A percentile compares a stretch with the other conserved stretches of the same genome.
These are phyloP conservation scores for Sporothrix euskadiensis DNA, from an alignment of 2,329 filamentous ascomycete species.

Conservation along the genomic window DNA sequence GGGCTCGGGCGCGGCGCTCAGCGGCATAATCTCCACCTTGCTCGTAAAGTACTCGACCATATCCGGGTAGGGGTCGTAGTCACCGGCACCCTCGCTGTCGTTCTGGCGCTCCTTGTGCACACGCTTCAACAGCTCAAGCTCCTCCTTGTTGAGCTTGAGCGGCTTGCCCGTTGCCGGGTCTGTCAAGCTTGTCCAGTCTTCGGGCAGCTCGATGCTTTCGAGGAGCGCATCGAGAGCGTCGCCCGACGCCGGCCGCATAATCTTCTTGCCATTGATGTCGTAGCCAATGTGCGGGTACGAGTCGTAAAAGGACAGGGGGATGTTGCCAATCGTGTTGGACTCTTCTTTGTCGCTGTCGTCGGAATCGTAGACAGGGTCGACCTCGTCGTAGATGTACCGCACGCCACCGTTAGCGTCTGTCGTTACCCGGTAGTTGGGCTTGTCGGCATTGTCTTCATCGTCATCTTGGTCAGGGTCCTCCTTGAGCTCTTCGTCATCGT, in stretches of 20 bases:
- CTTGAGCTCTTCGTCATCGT: constrained; percentile 25
- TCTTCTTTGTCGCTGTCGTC: constrained; percentile 81
- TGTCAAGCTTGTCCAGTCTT: constrained; percentile 95
- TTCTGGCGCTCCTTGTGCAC: constrained; percentile 87
- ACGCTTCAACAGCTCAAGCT: constrained; percentile 83
- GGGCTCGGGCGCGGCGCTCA: constrained; percentile 91
- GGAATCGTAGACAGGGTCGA: constrained; percentile 92
- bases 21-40: constrained; percentile 87
- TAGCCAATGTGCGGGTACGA: constrained; percentile 98
- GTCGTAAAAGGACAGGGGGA: constrained; percentile 93
- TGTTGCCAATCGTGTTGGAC: constrained; percentile 91
- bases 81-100: constrained; percentile 80
- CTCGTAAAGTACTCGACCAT: constrained; percentile 93
- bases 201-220: constrained; percentile 93
- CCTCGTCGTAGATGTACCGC: constrained; percentile 89
- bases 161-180: constrained; percentile 94
- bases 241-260: constrained; percentile 91
- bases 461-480: constrained; percentile 35
- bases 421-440: constrained; percentile 57
- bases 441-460: constrained; percentile 44
- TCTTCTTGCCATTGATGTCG: constrained; percentile 97
- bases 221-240: constrained; percentile 90
- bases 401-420: constrained; percentile 87
- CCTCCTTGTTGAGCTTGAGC: constrained; percentile 80
- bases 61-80: constrained; percentile 90